Percentiles rank a stretch among this genome's conserved stretches.
These are phyloP conservation scores for Benincasa hispida DNA, from an alignment of 306 rosid genomes.

Conservation along the genomic window DNA sequence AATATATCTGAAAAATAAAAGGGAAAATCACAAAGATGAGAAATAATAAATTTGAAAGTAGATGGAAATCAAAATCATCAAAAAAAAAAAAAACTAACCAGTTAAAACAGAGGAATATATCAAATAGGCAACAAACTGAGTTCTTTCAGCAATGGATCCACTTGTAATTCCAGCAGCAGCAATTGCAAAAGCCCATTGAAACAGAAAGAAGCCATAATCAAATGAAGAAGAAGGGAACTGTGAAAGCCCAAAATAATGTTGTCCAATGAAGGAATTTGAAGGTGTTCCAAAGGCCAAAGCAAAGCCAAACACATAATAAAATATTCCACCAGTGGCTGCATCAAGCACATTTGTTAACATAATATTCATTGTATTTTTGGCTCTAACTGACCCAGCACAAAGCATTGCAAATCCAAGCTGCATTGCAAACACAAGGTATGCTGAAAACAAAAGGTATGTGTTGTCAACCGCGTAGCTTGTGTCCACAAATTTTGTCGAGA, in stretches of 20 bases:
- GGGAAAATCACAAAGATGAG: too few relatives aligned
- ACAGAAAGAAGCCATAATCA: conserved; percentile 31
- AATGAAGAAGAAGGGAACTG: conserved; percentile 25
- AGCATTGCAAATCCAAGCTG: conserved; percentile 56
- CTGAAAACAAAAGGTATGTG: conserved; percentile 40
- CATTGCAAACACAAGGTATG: conserved; percentile 50
- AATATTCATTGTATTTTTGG: conserved; percentile 49
- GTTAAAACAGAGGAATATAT: conserved; percentile 39
- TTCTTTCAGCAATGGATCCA: conserved; percentile 50
- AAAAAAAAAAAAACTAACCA: neutral
- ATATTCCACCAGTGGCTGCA: conserved; percentile 37
- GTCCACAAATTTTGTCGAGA: conserved; percentile 29
- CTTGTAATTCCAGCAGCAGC: conserved; percentile 50
- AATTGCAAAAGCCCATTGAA: conserved; percentile 51
- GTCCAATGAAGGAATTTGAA: conserved; percentile 36
- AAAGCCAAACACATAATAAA: conserved; percentile 38
- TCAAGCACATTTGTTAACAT: conserved; percentile 52
- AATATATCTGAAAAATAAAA: neutral
- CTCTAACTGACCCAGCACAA: conserved; percentile 48
- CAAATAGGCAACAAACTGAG: conserved; percentile 37
- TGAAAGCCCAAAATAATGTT: conserved; percentile 28
- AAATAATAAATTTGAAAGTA: too few relatives aligned
- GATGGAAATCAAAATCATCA: too few relatives aligned
- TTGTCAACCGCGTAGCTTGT: conserved; percentile 25
- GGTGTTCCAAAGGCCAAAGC: conserved; percentile 43